phyloP scores from a whole-genome alignment of 306 rosid genomes.

The Cucurbita maxima region DNA sequence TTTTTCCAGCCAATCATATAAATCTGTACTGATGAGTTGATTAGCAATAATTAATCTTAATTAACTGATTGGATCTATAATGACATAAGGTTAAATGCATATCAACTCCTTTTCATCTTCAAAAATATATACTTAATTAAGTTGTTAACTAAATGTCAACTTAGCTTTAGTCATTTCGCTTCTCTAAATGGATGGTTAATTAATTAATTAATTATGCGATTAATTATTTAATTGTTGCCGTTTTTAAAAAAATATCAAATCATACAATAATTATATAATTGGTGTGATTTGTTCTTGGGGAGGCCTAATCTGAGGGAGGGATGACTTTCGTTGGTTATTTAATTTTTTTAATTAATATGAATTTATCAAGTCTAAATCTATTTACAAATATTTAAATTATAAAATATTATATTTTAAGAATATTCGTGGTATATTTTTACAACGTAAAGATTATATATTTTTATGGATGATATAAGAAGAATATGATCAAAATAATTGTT shows the following conservation, averaged over 20 bases:
- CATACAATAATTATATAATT: not conserved
- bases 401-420: no score
- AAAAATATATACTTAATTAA: not conserved
- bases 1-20: not conserved
- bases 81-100: not conserved
- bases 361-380: not conserved
- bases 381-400: no score
- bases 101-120: not conserved
- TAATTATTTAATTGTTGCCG: not conserved
- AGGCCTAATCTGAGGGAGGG: not conserved
- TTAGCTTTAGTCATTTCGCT: conserved; percentile 1
- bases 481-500: no score
- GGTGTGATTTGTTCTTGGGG: not conserved
- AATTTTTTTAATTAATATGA: not conserved
- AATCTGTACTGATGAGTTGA: not conserved
- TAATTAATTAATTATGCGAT: not conserved
- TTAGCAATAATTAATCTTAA: not conserved
- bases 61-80: not conserved
- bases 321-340: not conserved
- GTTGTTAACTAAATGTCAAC: conserved; percentile 6
- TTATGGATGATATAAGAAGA: no score
- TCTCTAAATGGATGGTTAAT: not conserved
- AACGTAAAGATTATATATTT: no score
- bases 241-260: not conserved
- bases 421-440: no score